Base-by-base conservation (phyloP, 169 alveolate species). In the Pseudocohnilembus persalinus region DNA sequence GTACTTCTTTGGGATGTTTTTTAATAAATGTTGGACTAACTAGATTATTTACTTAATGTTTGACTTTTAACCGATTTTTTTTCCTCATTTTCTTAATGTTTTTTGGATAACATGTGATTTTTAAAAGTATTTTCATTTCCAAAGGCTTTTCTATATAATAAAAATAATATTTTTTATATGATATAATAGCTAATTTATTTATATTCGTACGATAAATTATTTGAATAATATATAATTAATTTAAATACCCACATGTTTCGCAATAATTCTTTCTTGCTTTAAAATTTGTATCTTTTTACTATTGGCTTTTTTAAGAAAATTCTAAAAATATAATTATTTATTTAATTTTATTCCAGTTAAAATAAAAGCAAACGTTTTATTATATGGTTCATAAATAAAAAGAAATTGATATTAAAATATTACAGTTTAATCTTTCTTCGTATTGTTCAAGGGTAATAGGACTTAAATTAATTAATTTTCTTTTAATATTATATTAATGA, bases 401-500 rank as follows among this genome's bases (percentile, higher is more conserved):
- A 49, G 4, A 49, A 11, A 49, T 49, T 11, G 68, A 4, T 49
- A 49, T 49, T 11, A 11, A 49, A 49, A 11, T 49, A 49, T 49
- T 49, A 49, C 68, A 20, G 20, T 4, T 49, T 11, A 49, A 49
- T 49, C 68, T 49, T 72, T 72, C 81, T 74, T 74, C 35, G 74
- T 65, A 86, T 24, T 73, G 78, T 81, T 86, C 87, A 27, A 25
- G 35, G n/a, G 90, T 73, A 30, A 76, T 87, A 26, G 90, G 90
- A 31, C 73, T 35, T 29, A 86, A 30, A 72, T 86, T 78, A 74
- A 86, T 76, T 80, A 86, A 31, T 81, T 86, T 86, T 26, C 90
- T 49, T 30, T 83, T 83, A 26, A 86, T 68, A 34, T 86, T 86
- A 65, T 86, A 86, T 32, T 85, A 79, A 80, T 86, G 90, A 28